These are phyloP conservation scores for Asterophora parasitica DNA, from an alignment of 768 basidiomycete species.

Conservation along the genomic window DNA sequence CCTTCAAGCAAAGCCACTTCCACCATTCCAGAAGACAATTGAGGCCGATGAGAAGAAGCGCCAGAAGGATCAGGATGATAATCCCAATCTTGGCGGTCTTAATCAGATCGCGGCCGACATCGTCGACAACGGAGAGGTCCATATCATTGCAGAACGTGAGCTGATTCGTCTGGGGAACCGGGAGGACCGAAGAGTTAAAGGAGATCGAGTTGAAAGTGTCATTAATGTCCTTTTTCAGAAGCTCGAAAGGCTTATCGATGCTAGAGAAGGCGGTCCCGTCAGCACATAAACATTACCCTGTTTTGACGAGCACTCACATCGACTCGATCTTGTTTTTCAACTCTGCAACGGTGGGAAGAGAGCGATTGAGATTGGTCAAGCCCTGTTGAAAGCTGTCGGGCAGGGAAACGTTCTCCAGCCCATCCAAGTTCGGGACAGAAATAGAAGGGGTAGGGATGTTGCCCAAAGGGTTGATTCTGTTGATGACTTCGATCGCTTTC, in stretches of 20 bases:
- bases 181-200: slow-evolving; percentile 69
- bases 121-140: slow-evolving; percentile 83
- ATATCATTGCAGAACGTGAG: slow-evolving; percentile 74
- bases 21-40: slow-evolving; percentile 84
- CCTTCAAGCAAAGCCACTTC: slow-evolving; percentile 72
- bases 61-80: slow-evolving; percentile 64
- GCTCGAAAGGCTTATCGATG: slow-evolving; percentile 83
- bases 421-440: slow-evolving; percentile 65
- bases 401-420: slow-evolving; percentile 74
- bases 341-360: slow-evolving; percentile 73
- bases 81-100: slow-evolving; percentile 76
- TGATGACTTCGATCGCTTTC: slow-evolving; percentile 59
- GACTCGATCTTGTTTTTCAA: slow-evolving; percentile 63
- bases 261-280: slow-evolving; percentile 29
- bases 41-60: slow-evolving; percentile 68
- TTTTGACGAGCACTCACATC: slow-evolving; percentile 47
- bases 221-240: slow-evolving; percentile 85
- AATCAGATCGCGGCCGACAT: slow-evolving; percentile 75
- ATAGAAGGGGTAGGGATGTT: slow-evolving; percentile 70
- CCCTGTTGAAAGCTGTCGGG: slow-evolving; percentile 72
- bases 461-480: slow-evolving; percentile 71
- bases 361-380: slow-evolving; percentile 71
- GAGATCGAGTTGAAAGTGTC: slow-evolving; percentile 70
- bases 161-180: slow-evolving; percentile 66
- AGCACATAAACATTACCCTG: background rate